Conservation (phyloP, 163 green algal species). For the Smithsoniella earleae region DNA sequence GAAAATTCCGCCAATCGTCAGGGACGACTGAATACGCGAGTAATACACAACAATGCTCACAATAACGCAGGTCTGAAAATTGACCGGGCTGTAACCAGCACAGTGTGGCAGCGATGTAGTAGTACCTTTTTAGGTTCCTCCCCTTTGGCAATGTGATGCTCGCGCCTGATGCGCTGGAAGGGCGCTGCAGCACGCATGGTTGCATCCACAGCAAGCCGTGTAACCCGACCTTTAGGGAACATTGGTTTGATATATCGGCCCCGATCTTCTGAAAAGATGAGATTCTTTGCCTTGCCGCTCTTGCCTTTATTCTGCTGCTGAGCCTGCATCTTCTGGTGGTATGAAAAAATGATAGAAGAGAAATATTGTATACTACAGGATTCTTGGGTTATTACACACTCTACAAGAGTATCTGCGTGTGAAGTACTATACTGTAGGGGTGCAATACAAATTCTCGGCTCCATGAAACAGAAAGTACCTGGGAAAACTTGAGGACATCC, state of each 20-base stretch:
- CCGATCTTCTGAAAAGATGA: slow-evolving; percentile 96
- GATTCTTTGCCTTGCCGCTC: slow-evolving; percentile 79
- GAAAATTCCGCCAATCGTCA: no score
- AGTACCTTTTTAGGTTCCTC: not conserved
- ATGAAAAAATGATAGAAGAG: no score
- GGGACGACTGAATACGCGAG: no score
- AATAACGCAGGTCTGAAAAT: no score
- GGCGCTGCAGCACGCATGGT: slow-evolving; percentile 90
- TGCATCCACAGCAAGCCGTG: slow-evolving; percentile 90
- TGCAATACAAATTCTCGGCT: no score
- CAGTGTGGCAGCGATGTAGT: not conserved
- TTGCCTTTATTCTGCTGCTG: slow-evolving; percentile 58
- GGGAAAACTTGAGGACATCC: slow-evolving; percentile 81
- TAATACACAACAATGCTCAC: no score
- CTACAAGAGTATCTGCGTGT: no score
- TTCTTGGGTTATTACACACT: slow-evolving; percentile 40
- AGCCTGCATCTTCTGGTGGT: no score
- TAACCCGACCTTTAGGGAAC: slow-evolving; percentile 81
- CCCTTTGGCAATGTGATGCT: slow-evolving; percentile 27
- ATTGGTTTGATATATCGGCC: slow-evolving; percentile 98
- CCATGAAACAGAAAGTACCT: no score
- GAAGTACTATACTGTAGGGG: no score
- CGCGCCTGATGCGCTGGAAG: slow-evolving; percentile 73
- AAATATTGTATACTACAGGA: slow-evolving; percentile 52
- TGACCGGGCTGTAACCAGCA: no score